phyloP scores from a whole-genome alignment of 495 filamentous ascomycete genomes.

The Chaetomium tenue region DNA sequence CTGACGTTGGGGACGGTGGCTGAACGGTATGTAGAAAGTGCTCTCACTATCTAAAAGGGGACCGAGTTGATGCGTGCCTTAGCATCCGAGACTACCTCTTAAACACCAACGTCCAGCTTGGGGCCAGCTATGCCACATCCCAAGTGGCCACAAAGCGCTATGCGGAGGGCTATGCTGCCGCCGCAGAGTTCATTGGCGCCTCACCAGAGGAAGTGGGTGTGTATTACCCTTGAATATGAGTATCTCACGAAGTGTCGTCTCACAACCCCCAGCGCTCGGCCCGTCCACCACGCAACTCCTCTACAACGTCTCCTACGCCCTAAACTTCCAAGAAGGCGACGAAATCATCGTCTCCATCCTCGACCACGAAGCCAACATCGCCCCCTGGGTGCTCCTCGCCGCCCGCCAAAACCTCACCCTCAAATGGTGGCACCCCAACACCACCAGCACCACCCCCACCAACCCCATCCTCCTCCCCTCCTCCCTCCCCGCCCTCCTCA shows the following conservation, averaged over 20 bases:
- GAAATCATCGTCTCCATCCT: slow-evolving; percentile 65
- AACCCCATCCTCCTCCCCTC: slow-evolving; percentile 56
- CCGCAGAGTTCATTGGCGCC: slow-evolving; percentile 67
- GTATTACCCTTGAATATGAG: slow-evolving; percentile 8
- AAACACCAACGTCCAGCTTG: slow-evolving; percentile 70
- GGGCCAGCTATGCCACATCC: slow-evolving; percentile 59
- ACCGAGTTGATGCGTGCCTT: slow-evolving; percentile 12
- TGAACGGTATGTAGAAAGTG: slow-evolving; percentile 56
- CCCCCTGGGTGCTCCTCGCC: slow-evolving; percentile 66
- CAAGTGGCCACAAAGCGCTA: slow-evolving; percentile 56
- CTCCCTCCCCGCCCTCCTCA: slow-evolving; percentile 55
- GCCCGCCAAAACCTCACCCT: slow-evolving; percentile 53
- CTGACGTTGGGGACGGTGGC: slow-evolving; percentile 64
- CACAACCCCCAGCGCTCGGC: slow-evolving; percentile 52
- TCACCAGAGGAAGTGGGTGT: slow-evolving; percentile 58
- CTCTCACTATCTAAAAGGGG: too few species aligned
- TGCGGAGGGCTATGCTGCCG: slow-evolving; percentile 55
- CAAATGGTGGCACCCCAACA: slow-evolving; percentile 62
- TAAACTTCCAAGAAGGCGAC: slow-evolving; percentile 57
- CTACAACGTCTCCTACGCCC: slow-evolving; percentile 62
- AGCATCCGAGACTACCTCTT: slow-evolving; percentile 65
- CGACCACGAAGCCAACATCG: slow-evolving; percentile 72
- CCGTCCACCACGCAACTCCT: slow-evolving; percentile 71
- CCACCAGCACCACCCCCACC: slow-evolving; percentile 35
- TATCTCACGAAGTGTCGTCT: slow-evolving; percentile 2